These are phyloP conservation scores for Pseudoturritis turrita DNA, from an alignment of 345 rosid genomes.

Conservation along the genomic window DNA sequence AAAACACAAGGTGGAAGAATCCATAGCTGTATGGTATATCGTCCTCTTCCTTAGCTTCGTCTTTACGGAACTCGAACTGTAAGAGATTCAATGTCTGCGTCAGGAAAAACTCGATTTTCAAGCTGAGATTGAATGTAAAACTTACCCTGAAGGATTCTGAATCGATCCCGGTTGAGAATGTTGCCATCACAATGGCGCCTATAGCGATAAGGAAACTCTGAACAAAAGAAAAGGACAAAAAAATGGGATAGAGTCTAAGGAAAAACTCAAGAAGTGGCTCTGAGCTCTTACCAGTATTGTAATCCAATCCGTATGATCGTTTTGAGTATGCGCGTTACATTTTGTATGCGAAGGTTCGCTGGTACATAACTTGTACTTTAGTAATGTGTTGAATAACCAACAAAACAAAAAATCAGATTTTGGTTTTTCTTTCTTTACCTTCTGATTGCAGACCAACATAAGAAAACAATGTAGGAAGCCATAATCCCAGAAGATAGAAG, in stretches of 20 bases:
- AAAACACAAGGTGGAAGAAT: conserved; percentile 77
- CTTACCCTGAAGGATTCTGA: conserved; percentile 78
- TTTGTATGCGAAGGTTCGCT: conserved; percentile 67
- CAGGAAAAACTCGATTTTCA: neutral
- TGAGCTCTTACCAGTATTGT: conserved; percentile 57
- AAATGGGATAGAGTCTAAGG: neutral
- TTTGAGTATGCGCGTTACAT: conserved; percentile 46
- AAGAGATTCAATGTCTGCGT: neutral
- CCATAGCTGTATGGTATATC: conserved; percentile 73
- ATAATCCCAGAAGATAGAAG: conserved; percentile 79
- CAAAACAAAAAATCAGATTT: neutral
- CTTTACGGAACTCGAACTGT: conserved; percentile 56
- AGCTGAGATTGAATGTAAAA: neutral
- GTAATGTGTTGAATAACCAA: conserved; percentile 1
- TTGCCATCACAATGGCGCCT: conserved; percentile 79
- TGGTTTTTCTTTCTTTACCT: conserved; percentile 41
- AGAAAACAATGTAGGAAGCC: conserved; percentile 84
- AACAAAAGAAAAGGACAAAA: neutral
- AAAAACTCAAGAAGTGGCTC: neutral
- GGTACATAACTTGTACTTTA: conserved; percentile 22
- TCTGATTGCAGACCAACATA: conserved; percentile 96
- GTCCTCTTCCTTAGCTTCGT: conserved; percentile 47
- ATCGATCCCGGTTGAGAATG: conserved; percentile 90
- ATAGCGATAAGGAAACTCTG: conserved; percentile 85
- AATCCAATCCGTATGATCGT: conserved; percentile 55